Evolutionary conservation across 75 land plant species (phyloP).

Genomic region (Pinus tabuliformis): DNA sequence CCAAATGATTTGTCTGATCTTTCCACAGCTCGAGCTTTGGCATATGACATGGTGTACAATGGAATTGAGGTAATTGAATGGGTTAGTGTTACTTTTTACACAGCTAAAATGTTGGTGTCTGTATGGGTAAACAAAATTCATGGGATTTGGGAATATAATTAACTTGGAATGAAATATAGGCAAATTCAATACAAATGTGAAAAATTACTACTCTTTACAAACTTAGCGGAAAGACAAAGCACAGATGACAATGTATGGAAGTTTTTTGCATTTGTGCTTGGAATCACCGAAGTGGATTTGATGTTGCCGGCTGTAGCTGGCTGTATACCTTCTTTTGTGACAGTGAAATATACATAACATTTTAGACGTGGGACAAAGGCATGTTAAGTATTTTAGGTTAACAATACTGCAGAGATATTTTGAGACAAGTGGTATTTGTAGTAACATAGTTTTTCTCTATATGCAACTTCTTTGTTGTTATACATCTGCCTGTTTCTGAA

Average conservation of each 20-base stretch:
- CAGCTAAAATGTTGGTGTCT: background rate
- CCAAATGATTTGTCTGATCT: constrained; percentile 88
- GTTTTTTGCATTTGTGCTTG: too few relatives aligned
- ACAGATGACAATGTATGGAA: background rate
- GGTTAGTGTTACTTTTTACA: constrained; percentile 1
- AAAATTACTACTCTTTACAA: background rate
- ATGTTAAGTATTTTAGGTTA: background rate
- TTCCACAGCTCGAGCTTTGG: constrained; percentile 88
- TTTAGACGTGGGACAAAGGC: background rate
- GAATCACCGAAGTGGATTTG: background rate
- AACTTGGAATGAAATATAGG: background rate
- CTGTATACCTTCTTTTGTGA: background rate
- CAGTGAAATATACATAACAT: background rate
- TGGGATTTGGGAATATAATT: background rate
- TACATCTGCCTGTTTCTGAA: background rate
- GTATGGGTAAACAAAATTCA: background rate
- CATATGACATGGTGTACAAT: constrained; percentile 98
- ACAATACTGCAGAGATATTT: background rate
- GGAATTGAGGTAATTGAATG: constrained; percentile 83
- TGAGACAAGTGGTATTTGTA: background rate
- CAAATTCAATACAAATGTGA: background rate
- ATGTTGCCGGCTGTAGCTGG: background rate
- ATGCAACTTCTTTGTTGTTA: background rate
- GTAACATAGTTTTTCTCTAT: background rate
- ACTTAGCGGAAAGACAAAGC: background rate